Base-by-base conservation (phyloP, 495 filamentous ascomycete genomes). In the Neurospora sp. region DNA sequence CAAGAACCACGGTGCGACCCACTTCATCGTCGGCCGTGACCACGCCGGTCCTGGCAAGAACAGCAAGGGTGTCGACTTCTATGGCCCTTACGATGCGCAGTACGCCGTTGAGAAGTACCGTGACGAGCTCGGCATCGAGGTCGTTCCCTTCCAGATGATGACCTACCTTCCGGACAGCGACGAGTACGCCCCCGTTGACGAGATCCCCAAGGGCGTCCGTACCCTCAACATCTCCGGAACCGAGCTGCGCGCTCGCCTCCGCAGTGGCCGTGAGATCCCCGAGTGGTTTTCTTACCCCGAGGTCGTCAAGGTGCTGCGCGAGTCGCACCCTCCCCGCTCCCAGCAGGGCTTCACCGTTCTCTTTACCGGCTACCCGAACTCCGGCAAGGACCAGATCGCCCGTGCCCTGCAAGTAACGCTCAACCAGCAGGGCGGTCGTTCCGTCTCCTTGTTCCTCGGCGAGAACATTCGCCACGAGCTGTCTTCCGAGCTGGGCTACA, bases 271-370 rank as follows among this genome's bases (percentile, higher is more conserved):
- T 75, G 93, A 97, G 75, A 99, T 99, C 79, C 96, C 96, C 72
- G 94, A 96, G 82, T 99, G 96, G 96, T 99, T 99, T 88, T 98
- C 96, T 27, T 99, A 99, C 85, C 94, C 96, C 73, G 96, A 99
- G 85, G 96, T 99, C 75, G 96, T 99, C 83, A 90, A 90, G 82
- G 96, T 98, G 66, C 90, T 99, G 70, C 88, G 96, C 76, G 93
- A 99, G 84, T 97, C 94, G 74, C 94, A 97, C 83, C 96, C 94
- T 9, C 89, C 96, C 44, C 91, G 96, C 74, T 90, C 88, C 78
- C 85, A 88, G 78, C 96, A 99, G 86, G 96, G 96, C 75, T 98
- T 98, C 89, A 98, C 96, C 70, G 90, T 99, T 84, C 97, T 99
- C 90, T 87, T 99, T 66, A 98, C 96, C 11, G 96, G 96, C 75